A percentile compares a stretch with the other conserved stretches of the same genome.
These are phyloP conservation scores for Fusarium continuum DNA, from an alignment of 2,329 filamentous ascomycete genomes.

Conservation along the genomic window DNA sequence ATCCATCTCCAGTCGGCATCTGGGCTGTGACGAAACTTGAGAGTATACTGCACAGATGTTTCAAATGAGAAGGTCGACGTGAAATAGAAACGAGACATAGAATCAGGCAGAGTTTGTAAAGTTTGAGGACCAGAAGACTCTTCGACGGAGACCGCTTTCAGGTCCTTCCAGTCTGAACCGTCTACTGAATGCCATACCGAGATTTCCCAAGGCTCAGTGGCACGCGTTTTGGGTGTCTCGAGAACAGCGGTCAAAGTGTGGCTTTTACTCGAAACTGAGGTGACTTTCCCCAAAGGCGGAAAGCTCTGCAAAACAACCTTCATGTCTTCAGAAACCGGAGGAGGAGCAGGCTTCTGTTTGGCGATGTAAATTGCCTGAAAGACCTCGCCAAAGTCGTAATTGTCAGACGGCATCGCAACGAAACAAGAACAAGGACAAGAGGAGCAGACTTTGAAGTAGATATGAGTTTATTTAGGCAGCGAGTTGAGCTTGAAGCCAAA, in stretches of 20 bases:
- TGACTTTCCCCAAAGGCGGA: slow-evolving; percentile 80
- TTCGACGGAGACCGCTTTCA: slow-evolving; percentile 46
- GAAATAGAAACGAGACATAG: slow-evolving; percentile 61
- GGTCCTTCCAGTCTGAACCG: slow-evolving; percentile 66
- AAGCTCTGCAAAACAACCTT: slow-evolving; percentile 58
- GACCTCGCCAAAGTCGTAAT: slow-evolving; percentile 50
- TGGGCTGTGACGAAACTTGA: slow-evolving; percentile 69
- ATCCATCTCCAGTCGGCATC: slow-evolving; percentile 74
- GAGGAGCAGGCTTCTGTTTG: slow-evolving; percentile 49
- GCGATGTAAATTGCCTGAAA: slow-evolving; percentile 52
- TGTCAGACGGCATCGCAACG: slow-evolving; percentile 40
- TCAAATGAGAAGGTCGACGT: slow-evolving; percentile 58
- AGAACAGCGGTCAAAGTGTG: slow-evolving; percentile 74
- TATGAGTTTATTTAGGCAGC: slow-evolving; percentile 21
- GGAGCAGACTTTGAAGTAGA: slow-evolving; percentile 7
- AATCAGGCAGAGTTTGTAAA: slow-evolving; percentile 54
- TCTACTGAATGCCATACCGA: slow-evolving; percentile 76
- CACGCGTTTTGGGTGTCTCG: slow-evolving; percentile 66
- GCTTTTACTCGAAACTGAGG: slow-evolving; percentile 60
- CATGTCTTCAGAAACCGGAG: slow-evolving; percentile 46
- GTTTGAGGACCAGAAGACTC: slow-evolving; percentile 54
- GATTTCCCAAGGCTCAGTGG: slow-evolving; percentile 72
- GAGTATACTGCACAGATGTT: slow-evolving; percentile 69
- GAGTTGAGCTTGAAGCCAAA: neutral
- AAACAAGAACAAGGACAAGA: slow-evolving; percentile 10